phyloP scores from a whole-genome alignment of 192 early-diverging fungal genomes.

The Obelidium mucronatum region DNA sequence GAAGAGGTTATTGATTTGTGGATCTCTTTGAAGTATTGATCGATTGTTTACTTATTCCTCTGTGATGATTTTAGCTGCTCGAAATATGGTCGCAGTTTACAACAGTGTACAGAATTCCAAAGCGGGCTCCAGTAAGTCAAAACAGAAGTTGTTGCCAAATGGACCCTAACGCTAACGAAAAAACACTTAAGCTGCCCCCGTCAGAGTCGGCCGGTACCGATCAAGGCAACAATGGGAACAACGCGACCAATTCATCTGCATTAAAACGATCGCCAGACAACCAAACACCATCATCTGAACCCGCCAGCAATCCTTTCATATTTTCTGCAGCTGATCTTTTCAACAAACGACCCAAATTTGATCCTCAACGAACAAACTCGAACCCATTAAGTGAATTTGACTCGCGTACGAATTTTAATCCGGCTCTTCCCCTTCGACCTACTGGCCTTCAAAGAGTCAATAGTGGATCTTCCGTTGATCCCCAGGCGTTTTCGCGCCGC shows the following conservation, averaged over 20 bases:
- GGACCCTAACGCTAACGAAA: no score
- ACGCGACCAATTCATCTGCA: not conserved
- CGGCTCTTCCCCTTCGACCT: no score
- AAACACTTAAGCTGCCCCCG: no score
- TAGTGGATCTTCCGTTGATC: no score
- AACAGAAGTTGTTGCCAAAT: not conserved
- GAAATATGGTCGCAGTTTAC: conserved; percentile 45
- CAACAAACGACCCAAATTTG: conserved; percentile 15
- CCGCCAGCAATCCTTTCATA: not conserved
- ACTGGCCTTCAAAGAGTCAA: no score
- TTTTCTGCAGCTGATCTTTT: conserved; percentile 9
- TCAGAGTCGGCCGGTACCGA: not conserved
- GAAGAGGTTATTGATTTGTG: conserved; percentile 55
- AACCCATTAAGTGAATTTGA: no score
- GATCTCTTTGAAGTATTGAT: not conserved
- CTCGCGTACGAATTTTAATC: no score
- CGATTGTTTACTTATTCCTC: not conserved
- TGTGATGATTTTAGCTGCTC: conserved; percentile 45
- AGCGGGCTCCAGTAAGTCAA: conserved; percentile 23
- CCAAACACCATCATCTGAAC: not conserved
- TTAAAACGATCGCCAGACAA: conserved; percentile 5
- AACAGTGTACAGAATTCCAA: conserved; percentile 59
- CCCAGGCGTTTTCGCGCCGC: no score
- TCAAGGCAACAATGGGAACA: not conserved
- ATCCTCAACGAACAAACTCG: not conserved